Base-by-base conservation (phyloP, 306 rosid species). In the Sindora glabra region DNA sequence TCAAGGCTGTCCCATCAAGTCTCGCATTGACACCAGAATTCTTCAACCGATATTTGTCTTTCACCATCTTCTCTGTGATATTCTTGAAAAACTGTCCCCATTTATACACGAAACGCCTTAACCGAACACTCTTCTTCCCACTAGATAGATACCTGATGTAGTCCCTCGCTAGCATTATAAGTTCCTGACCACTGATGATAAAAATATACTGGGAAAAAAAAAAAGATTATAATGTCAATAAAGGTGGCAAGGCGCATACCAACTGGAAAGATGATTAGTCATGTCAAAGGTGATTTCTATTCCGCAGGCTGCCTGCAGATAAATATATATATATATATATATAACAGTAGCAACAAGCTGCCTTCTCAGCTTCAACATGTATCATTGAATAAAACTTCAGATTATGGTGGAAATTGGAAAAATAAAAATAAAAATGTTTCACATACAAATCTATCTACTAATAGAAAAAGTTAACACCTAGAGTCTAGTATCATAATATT, bases 181-280 rank as follows among this genome's bases (percentile, higher is more conserved):
- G 65, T 72, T 91, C 96, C 68, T 81, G 74, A 9, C 98, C 96
- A 22, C 7, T 70, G 41, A 88, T 78, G 65, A 79, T 82, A 67
- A 59, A 88, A 21, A 79, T 49, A 63, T 91, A 91, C 98, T 91
- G 95, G 14, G 27, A 22, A 62, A 68, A 60, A 37, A 46, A 5
- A 54, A 17, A 10, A 12, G 19, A 34, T 13, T 3, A 17, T 25
- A 24, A 67, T 30, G 67, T 71, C 36, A 74, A 23, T 22, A 47
- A 19, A 27, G 27, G 46, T 45, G 59, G 56, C 24, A 56, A 57
- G 42, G 41, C 37, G 45, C 34, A 61, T 38, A 30, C 34, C 25
- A 52, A 8, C 59, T 24, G 17, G 11, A 34, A 63, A 34, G 8
- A 8, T 46, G 34, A 40, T 56, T 33, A 55, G 51, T 67, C 66